A percentile compares a stretch with the other conserved stretches of the same genome.
Conservation (phyloP, 352 stramenopile species). For the Plasmopara muralis region DNA sequence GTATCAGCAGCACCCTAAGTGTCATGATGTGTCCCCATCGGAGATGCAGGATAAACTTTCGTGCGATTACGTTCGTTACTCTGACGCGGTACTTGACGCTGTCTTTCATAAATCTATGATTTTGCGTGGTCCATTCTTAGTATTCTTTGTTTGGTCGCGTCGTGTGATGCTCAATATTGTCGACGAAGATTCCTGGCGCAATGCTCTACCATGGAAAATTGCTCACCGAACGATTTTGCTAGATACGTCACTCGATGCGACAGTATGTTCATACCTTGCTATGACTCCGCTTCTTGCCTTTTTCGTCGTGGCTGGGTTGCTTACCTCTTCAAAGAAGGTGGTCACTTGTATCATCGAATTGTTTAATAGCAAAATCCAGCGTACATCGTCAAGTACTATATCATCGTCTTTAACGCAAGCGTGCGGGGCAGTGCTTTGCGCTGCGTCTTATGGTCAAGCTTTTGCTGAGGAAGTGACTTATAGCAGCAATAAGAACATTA, state of each 20-base stretch:
- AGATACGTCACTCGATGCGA: slow-evolving; percentile 18
- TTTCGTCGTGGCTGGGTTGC: slow-evolving; percentile 28
- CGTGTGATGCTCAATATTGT: slow-evolving; percentile 24
- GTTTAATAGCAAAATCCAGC: slow-evolving; percentile 27
- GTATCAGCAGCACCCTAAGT: slow-evolving; percentile 19
- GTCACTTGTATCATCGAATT: slow-evolving; percentile 36
- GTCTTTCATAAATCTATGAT: slow-evolving; percentile 21
- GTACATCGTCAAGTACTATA: slow-evolving; percentile 21
- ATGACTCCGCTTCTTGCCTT: slow-evolving; percentile 38
- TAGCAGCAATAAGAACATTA: slow-evolving; percentile 1
- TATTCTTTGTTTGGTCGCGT: slow-evolving; percentile 46
- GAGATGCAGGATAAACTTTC: slow-evolving; percentile 17
- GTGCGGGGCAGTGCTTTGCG: slow-evolving; percentile 35
- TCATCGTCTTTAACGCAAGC: slow-evolving; percentile 24
- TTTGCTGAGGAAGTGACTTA: slow-evolving; percentile 7
- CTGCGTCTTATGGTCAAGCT: slow-evolving; percentile 19
- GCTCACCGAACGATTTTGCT: slow-evolving; percentile 29
- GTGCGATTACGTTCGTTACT: slow-evolving; percentile 18
- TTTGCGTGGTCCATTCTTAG: slow-evolving; percentile 30
- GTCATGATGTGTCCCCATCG: slow-evolving; percentile 17
- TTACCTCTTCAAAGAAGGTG: slow-evolving; percentile 34
- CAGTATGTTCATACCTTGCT: slow-evolving; percentile 27
- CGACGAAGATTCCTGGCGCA: slow-evolving; percentile 33
- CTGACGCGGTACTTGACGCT: slow-evolving; percentile 18
- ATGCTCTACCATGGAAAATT: slow-evolving; percentile 36